Evolutionary conservation across 345 rosid genomes (phyloP).

Genomic region (Corchorus capsularis): DNA sequence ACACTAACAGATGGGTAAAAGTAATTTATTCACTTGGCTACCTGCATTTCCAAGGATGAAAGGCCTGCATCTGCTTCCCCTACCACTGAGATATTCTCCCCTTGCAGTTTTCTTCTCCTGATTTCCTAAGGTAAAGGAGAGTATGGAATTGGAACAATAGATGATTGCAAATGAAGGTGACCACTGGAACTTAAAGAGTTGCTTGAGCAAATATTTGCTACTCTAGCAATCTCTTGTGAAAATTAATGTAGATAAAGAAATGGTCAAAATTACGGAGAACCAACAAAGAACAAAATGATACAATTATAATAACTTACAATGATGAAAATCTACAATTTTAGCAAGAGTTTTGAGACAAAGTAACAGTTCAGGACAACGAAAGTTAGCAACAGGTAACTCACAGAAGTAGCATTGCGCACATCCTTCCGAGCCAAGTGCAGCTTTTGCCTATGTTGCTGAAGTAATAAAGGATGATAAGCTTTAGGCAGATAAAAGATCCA

Average conservation of each 20-base stretch:
- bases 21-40: conserved; percentile 15
- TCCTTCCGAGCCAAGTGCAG: conserved; percentile 52
- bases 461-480: conserved; percentile 85
- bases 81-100: conserved; percentile 27
- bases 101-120: conserved; percentile 41
- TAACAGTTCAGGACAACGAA: not conserved
- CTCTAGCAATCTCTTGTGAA: not conserved
- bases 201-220: not conserved
- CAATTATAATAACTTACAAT: conserved; percentile 5
- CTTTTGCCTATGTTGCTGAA: conserved; percentile 74
- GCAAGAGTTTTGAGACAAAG: not conserved
- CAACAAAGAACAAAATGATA: not conserved
- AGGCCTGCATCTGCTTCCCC: conserved; percentile 35
- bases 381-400: conserved; percentile 37
- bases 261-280: not conserved
- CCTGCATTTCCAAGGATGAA: conserved; percentile 38
- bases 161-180: conserved; percentile 6
- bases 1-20: conserved; percentile 10
- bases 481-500: conserved; percentile 81
- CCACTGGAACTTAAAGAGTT: not conserved
- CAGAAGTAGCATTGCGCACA: conserved; percentile 49
- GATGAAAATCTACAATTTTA: not conserved
- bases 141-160: not conserved
- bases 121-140: conserved; percentile 37
- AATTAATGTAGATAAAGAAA: conserved; percentile 1